A percentile compares a stretch with the other conserved stretches of the same genome.
These are phyloP conservation scores for Penicillium sp. DNA, from an alignment of 2,329 filamentous ascomycete genomes.

Conservation along the genomic window DNA sequence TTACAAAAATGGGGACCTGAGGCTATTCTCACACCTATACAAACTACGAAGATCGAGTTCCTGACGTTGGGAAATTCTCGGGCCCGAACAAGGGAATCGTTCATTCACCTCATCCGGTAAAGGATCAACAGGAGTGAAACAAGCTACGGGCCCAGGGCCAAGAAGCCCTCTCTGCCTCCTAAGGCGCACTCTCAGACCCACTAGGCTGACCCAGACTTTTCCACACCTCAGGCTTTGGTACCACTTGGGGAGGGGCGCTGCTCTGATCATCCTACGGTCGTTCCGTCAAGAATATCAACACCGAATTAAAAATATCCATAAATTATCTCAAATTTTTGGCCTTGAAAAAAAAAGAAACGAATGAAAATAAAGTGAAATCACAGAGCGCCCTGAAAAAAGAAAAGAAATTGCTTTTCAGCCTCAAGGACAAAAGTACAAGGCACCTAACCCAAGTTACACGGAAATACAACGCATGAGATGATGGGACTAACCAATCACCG, in stretches of 20 bases:
- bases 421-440: constrained; percentile 1
- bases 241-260: background rate
- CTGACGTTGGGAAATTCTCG: background rate
- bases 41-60: background rate
- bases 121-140: constrained; percentile 20
- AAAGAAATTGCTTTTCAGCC: background rate
- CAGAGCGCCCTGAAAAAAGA: no score
- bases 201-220: constrained; percentile 16
- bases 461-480: background rate
- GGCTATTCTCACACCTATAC: background rate
- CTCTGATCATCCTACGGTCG: constrained; percentile 1
- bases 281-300: background rate
- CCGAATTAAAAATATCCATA: background rate
- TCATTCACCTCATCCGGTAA: constrained; percentile 11
- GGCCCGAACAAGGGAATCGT: background rate
- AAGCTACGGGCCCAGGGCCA: constrained; percentile 7
- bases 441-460: background rate
- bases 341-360: no score
- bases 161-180: background rate
- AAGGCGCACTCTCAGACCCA: constrained; percentile 15
- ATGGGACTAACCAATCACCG: constrained; percentile 11
- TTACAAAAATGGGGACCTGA: no score
- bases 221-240: background rate
- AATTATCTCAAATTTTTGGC: no score
- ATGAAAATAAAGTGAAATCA: no score